Evolutionary conservation across 495 filamentous ascomycete species (phyloP), one percentile per base, ranked within the genome.

Genomic region (Podospora conica): DNA sequence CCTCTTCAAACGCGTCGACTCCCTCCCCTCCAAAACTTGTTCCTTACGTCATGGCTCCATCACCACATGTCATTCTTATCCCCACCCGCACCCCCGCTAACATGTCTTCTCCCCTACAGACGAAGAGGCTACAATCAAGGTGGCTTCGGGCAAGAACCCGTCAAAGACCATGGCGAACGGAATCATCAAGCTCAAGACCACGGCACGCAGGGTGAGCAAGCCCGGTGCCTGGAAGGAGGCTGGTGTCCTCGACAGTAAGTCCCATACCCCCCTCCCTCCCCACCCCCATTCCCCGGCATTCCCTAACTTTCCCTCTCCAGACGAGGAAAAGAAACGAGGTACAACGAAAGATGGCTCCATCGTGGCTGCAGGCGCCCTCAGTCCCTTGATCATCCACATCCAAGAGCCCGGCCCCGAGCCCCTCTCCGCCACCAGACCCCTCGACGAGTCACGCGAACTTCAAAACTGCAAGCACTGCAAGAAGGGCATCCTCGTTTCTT

Each of bases 381-480:
- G 77, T 21, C 80, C 85, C 7, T 74, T 91, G 12, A 83, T 96
- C 18, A 96, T 92, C 66, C 87, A 87, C 53, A 81, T 94, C 53
- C 88, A 93, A 68, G 84, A 88, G 54, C 84, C 81, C 64, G 83
- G 86, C 18, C 84, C 87, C 64, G 82, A 88, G 18, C 87, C 86
- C 1, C 95, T 96, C 75, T 78, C 88, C 11, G 91, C 85, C 53
- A 88, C 89, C 56, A 85, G 87, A 53, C 91, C 92, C 0, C 85
- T 89, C 58, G 87, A 91, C 59, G 89, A 91, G 66, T 67, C 78
- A 18, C 82, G 86, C 7, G 88, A 91, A 33, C 80, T 86, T 9
- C 81, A 87, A n/a, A 82, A 89, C 28, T 96, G 91, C 81, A 93
- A 90, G 71, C 86, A 89, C 60, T 96, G 91, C 81, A 93, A 91